A percentile compares a stretch with the other conserved stretches of the same genome.
These are phyloP conservation scores for Homolaphlyctis polyrhiza DNA, from an alignment of 371 early-diverging fungal genomes.

Conservation along the genomic window DNA sequence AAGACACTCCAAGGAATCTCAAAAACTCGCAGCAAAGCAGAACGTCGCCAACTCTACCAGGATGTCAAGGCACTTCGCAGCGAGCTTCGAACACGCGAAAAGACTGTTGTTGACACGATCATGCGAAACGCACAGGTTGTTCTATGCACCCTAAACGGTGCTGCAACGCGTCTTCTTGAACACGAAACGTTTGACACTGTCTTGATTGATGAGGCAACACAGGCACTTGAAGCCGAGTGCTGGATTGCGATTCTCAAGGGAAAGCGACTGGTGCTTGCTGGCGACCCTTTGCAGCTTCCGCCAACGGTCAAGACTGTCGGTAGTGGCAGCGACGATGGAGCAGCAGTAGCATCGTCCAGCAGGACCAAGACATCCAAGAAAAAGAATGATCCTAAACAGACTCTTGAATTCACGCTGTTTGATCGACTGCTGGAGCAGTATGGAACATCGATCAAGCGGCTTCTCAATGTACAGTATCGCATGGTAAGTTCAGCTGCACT, in stretches of 20 bases:
- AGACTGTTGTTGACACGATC: conserved; percentile 58
- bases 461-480: conserved; percentile 82
- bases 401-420: conserved; percentile 61
- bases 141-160: conserved; percentile 40
- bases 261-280: conserved; percentile 81
- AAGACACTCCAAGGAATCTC: conserved; percentile 51
- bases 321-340: background rate
- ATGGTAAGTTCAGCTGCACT: conserved; percentile 49
- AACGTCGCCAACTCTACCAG: conserved; percentile 61
- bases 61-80: conserved; percentile 68
- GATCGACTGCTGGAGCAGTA: conserved; percentile 61
- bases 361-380: conserved; percentile 36
- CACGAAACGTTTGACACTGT: conserved; percentile 79
- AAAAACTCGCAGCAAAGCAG: conserved; percentile 60
- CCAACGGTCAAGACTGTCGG: conserved; percentile 10
- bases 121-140: conserved; percentile 54
- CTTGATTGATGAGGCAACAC: conserved; percentile 93
- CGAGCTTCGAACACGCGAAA: conserved; percentile 63
- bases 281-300: conserved; percentile 92
- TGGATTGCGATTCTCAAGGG: conserved; percentile 85
- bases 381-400: background rate
- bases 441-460: conserved; percentile 51
- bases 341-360: conserved; percentile 8
- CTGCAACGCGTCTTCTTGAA: conserved; percentile 50
- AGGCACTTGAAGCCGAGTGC: conserved; percentile 67